Conservation (phyloP, 2,329 filamentous ascomycete species). For the Fusarium incarnatum region DNA sequence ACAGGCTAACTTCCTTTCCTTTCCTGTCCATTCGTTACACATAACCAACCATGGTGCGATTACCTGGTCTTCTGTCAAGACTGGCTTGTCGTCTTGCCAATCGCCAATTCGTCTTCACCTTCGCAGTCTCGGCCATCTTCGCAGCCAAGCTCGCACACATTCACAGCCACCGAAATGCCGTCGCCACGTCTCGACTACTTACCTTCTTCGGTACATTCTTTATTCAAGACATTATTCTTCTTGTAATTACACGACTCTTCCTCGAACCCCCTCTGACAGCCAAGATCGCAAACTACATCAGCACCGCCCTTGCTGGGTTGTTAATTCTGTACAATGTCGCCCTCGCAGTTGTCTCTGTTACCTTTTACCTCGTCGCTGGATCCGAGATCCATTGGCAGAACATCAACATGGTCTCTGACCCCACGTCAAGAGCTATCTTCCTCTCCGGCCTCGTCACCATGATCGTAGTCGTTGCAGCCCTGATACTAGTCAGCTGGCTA, state of each 20-base stretch:
- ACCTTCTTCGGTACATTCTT: slow-evolving; percentile 52
- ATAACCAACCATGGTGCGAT: slow-evolving; percentile 2
- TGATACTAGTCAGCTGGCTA: slow-evolving; percentile 39
- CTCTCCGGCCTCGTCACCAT: slow-evolving; percentile 51
- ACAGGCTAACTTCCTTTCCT: background rate
- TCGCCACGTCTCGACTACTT: slow-evolving; percentile 45
- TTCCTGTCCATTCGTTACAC: background rate
- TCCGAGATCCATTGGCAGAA: slow-evolving; percentile 54
- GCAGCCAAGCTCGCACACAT: slow-evolving; percentile 51
- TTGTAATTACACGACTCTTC: slow-evolving; percentile 49
- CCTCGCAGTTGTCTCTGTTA: slow-evolving; percentile 45
- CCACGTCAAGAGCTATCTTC: slow-evolving; percentile 49
- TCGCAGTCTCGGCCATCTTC: slow-evolving; percentile 47
- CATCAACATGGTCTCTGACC: slow-evolving; percentile 48
- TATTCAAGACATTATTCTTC: slow-evolving; percentile 49
- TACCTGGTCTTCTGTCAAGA: slow-evolving; percentile 7
- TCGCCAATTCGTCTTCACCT: slow-evolving; percentile 49
- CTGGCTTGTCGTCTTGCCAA: slow-evolving; percentile 45
- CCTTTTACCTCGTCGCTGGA: slow-evolving; percentile 51
- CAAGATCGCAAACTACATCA: slow-evolving; percentile 20
- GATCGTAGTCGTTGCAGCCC: slow-evolving; percentile 29
- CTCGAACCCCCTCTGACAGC: slow-evolving; percentile 42
- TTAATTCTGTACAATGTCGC: slow-evolving; percentile 41
- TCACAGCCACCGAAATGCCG: slow-evolving; percentile 47
- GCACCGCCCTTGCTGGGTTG: slow-evolving; percentile 26